These are phyloP conservation scores for Pinguiococcus pyrenoidosus DNA, from an alignment of 108 stramenopile genomes.

Conservation along the genomic window DNA sequence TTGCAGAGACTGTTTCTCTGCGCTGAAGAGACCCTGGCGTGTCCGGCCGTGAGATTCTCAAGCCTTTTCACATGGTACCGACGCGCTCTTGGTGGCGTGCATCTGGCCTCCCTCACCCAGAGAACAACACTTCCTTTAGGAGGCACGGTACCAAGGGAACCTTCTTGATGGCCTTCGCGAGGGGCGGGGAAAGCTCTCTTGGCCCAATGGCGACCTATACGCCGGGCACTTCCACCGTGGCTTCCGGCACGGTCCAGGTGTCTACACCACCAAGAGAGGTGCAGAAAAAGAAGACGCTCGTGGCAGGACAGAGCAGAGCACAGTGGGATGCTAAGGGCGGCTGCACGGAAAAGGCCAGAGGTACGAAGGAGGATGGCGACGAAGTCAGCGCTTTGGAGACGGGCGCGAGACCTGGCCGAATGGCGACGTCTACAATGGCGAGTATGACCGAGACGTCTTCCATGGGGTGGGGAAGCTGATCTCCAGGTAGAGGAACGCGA, in stretches of 20 bases:
- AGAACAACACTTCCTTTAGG: too few relatives aligned
- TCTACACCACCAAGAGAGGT: not conserved
- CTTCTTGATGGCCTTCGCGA: constrained; percentile 13
- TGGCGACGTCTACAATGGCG: constrained; percentile 11
- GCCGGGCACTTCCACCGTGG: constrained; percentile 8
- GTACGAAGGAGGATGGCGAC: constrained; percentile 1
- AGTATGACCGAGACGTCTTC: not conserved
- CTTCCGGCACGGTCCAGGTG: constrained; percentile 13
- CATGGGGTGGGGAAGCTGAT: constrained; percentile 1
- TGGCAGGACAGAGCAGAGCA: not conserved
- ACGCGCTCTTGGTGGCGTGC: too few relatives aligned
- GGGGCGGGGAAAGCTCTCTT: constrained; percentile 3
- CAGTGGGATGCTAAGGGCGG: not conserved
- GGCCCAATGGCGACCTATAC: constrained; percentile 16
- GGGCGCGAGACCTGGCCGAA: constrained; percentile 7
- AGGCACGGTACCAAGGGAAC: constrained; percentile 18
- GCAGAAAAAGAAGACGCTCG: not conserved
- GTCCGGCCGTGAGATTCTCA: too few relatives aligned
- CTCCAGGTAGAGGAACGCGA: not conserved
- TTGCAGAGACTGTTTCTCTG: too few relatives aligned
- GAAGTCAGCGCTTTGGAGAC: not conserved
- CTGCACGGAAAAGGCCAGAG: too few relatives aligned
- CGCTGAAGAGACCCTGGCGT: too few relatives aligned
- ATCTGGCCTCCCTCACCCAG: too few relatives aligned
- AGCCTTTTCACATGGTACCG: too few relatives aligned